Percentiles rank a stretch among this genome's conserved stretches.
phyloP scores from a whole-genome alignment of 139 green algal species.

The Micractinium sp. region DNA sequence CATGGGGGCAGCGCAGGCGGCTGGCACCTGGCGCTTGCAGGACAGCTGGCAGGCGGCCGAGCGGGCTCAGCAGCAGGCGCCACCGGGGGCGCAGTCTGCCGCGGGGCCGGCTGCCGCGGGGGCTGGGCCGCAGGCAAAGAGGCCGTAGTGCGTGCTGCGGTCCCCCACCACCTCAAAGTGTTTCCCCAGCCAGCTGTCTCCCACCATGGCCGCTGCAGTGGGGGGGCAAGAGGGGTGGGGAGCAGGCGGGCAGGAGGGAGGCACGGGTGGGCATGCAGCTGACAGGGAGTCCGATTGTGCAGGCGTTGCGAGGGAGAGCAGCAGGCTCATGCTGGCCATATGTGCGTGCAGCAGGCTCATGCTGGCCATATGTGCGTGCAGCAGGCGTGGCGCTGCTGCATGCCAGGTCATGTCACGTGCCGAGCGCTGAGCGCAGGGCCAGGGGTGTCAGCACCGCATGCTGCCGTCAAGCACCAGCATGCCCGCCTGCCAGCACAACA shows the following conservation, averaged over 20 bases:
- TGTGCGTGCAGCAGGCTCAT: no score
- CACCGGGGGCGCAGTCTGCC: neutral
- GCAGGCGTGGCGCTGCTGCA: no score
- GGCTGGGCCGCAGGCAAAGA: constrained; percentile 56
- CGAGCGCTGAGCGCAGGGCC: no score
- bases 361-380: neutral
- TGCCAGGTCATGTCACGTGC: no score
- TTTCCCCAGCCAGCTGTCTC: constrained; percentile 79
- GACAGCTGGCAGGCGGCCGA: neutral
- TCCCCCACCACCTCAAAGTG: constrained; percentile 83
- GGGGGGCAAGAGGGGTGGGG: neutral
- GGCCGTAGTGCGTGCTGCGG: constrained; percentile 75
- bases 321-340: neutral
- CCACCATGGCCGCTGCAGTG: constrained; percentile 84
- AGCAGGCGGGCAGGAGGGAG: neutral
- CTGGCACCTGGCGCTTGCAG: neutral
- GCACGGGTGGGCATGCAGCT: neutral
- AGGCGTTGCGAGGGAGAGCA: neutral
- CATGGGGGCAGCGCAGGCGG: neutral
- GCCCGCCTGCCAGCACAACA: neutral
- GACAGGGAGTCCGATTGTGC: no score
- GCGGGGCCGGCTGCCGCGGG: neutral
- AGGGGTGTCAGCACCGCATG: neutral
- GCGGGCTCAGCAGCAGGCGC: constrained; percentile 45
- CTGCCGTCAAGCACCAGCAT: neutral